Base-by-base conservation (phyloP, 192 early-diverging fungal genomes). In the Umbelopsis sp. region DNA sequence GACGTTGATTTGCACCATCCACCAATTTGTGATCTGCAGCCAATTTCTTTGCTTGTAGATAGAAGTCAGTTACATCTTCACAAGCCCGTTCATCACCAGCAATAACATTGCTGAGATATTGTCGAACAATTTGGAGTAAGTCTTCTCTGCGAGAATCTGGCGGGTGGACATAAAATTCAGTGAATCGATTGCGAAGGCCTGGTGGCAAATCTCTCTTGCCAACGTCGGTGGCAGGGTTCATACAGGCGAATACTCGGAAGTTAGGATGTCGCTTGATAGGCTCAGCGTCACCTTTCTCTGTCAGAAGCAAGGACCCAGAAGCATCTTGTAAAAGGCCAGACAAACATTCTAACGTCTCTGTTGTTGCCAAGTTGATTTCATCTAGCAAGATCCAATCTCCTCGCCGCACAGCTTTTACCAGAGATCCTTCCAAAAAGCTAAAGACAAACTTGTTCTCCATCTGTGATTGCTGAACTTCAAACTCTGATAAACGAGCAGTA, bases 201-300 rank as follows among this genome's bases (percentile, higher is more conserved):
- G 92, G 91, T 7, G 98, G 94, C 34, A 99, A 83, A 74, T 99
- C 95, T 54, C 93, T 89, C 78, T 99, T 99, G 59, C 97, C 97
- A 0, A 97, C 95, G 83, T 99, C 98, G 32, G 92, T 98, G 21
- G 98, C 91, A 36, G 98, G 98, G 78, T 99, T 99, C 97, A 99
- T 99, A 80, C 98, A 99, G 2, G 92, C 95, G 79, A 99, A 98
- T 4, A 99, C 82, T 4, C 98, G 84, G 84, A 99, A 99, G 45
- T 91, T 91, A 9, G 91, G 89, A 77, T 99, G 98, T 49, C 98
- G 88, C 8, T 84, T 75, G 9, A 99, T 84, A 10, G 92, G 92
- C 69, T 89, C 83, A n/a, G 85, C 88, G 76, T 96, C 95, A 34
- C 97, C 98, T 22, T 94, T 89, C 71, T 99, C 98, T 4, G 97